A percentile compares a stretch with the other conserved stretches of the same genome.
phyloP scores from a whole-genome alignment of 805 yeast species.

The Saturnispora zaruensis region DNA sequence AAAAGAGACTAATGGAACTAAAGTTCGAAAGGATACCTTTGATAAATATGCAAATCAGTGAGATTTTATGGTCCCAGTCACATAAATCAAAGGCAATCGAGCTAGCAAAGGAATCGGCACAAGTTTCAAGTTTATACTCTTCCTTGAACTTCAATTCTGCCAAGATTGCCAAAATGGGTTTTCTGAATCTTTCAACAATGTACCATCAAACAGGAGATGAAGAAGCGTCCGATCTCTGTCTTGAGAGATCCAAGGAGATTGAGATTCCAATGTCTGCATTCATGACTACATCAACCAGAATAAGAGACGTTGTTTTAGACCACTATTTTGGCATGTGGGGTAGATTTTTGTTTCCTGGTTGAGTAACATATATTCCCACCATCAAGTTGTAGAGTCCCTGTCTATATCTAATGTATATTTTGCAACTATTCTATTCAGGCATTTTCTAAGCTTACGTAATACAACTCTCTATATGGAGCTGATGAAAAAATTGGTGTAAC shows the following conservation, averaged over 20 bases:
- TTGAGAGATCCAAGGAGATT: conserved; percentile 19
- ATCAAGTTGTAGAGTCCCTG: background rate
- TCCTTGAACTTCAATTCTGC: conserved; percentile 31
- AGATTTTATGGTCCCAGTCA: conserved; percentile 32
- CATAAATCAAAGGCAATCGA: conserved; percentile 30
- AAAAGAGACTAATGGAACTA: conserved; percentile 20
- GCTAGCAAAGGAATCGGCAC: conserved; percentile 33
- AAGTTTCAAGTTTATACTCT: conserved; percentile 25
- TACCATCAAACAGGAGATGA: conserved; percentile 24
- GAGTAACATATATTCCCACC: background rate
- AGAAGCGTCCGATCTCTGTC: conserved; percentile 23
- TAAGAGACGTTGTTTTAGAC: conserved; percentile 27
- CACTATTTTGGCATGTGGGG: conserved; percentile 32
- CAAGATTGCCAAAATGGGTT: conserved; percentile 30
- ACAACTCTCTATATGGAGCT: background rate
- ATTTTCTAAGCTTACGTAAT: background rate
- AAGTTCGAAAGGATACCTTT: conserved; percentile 29
- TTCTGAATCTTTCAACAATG: conserved; percentile 31
- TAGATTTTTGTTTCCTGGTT: conserved; percentile 26
- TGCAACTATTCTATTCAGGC: background rate
- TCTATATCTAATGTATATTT: background rate
- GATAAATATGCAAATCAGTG: conserved; percentile 35
- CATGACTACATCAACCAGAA: conserved; percentile 14
- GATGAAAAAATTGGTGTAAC: background rate
- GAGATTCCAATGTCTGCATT: conserved; percentile 28